Evolutionary conservation across 2,329 filamentous ascomycete genomes (phyloP).

Genomic region (Penicillium digitatum): DNA sequence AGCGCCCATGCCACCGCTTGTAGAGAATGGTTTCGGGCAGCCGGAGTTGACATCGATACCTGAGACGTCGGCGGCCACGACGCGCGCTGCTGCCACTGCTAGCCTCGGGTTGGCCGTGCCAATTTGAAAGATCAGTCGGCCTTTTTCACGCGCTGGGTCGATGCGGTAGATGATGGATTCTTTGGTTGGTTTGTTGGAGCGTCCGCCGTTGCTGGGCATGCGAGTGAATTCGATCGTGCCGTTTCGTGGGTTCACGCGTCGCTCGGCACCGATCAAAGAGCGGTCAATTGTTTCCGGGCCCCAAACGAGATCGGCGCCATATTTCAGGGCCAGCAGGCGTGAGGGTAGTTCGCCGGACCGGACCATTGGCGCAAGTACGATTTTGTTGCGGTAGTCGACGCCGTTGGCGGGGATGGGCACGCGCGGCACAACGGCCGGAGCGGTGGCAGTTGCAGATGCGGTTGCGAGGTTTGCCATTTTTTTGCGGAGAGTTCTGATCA

Average conservation of each 20-base stretch:
- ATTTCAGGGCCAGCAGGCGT: conserved; percentile 81
- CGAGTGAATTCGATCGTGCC: conserved; percentile 82
- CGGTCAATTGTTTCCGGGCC: conserved; percentile 93
- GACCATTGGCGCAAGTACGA: conserved; percentile 97
- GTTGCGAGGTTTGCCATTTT: conserved; percentile 50
- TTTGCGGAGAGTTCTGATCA: conserved; percentile 45
- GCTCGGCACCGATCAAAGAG: conserved; percentile 80
- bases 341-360: conserved; percentile 94
- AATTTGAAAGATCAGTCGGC: conserved; percentile 81
- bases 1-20: conserved; percentile 90
- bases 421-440: conserved; percentile 49
- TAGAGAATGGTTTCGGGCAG: conserved; percentile 97
- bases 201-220: conserved; percentile 63
- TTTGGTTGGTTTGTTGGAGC: conserved; percentile 37
- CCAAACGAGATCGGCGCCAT: conserved; percentile 96
- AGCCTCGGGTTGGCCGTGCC: conserved; percentile 78
- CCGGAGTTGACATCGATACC: conserved; percentile 97
- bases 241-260: conserved; percentile 70
- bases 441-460: conserved; percentile 22
- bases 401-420: conserved; percentile 83
- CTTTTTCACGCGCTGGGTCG: conserved; percentile 70
- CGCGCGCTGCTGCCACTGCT: conserved; percentile 76
- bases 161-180: conserved; percentile 78
- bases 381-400: conserved; percentile 88
- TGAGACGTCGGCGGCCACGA: conserved; percentile 81